A percentile compares a stretch with the other conserved stretches of the same genome.
Evolutionary conservation across 2,329 filamentous ascomycete genomes (phyloP).

Genomic region (Graphilbum fragrans): DNA sequence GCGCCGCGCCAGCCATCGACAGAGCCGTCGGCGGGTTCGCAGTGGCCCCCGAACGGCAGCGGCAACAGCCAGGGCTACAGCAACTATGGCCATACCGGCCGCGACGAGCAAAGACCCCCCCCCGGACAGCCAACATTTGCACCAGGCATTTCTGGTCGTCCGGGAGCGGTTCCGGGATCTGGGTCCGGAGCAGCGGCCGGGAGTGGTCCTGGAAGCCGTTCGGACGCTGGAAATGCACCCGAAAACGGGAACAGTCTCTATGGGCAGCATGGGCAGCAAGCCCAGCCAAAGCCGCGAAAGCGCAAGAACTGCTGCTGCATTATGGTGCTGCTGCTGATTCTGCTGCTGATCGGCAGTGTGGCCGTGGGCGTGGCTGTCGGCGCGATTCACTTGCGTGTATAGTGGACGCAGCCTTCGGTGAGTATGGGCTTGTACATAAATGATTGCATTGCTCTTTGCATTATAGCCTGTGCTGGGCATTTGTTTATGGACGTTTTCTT

Average conservation of each 20-base stretch:
- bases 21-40: not conserved
- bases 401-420: no score
- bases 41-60: not conserved
- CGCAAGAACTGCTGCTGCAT: not conserved
- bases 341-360: not conserved
- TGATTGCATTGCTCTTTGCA: no score
- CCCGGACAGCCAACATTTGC: not conserved
- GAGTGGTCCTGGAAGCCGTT: no score
- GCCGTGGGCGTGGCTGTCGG: not conserved
- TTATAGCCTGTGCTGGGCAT: not conserved
- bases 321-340: not conserved
- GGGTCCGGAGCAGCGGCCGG: no score
- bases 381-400: not conserved
- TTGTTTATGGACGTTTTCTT: not conserved
- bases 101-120: not conserved
- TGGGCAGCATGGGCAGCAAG: not conserved
- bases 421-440: no score
- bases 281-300: not conserved
- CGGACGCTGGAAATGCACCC: not conserved
- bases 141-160: no score
- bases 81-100: not conserved
- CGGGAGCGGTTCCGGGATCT: no score
- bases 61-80: not conserved
- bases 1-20: not conserved
- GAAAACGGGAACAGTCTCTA: not conserved